These are phyloP conservation scores for Casaregolazyma suthepensis DNA, from an alignment of 1,139 yeast genomes.

Conservation along the genomic window DNA sequence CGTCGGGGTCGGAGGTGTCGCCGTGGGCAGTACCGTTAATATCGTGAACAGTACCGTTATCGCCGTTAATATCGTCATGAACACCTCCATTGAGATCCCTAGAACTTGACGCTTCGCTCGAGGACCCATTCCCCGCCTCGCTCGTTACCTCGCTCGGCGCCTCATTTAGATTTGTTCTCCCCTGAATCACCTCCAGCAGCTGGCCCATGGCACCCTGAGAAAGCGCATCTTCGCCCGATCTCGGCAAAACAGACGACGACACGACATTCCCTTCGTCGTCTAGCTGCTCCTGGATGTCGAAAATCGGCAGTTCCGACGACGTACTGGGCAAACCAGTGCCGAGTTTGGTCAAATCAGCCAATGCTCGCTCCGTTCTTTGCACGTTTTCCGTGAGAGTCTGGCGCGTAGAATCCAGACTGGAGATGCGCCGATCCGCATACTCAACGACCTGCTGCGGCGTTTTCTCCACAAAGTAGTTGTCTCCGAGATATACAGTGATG, in stretches of 20 bases:
- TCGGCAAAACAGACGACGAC: slow-evolving; percentile 26
- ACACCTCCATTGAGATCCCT: not conserved
- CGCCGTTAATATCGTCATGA: not conserved
- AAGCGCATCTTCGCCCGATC: slow-evolving; percentile 12
- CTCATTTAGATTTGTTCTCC: not conserved
- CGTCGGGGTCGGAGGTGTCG: not conserved
- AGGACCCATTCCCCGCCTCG: no score
- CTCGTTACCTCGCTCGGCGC: no score
- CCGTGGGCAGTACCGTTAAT: not conserved
- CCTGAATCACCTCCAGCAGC: slow-evolving; percentile 3
- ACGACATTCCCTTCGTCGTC: slow-evolving; percentile 74
- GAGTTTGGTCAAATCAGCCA: slow-evolving; percentile 28
- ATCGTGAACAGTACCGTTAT: not conserved
- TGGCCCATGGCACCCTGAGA: not conserved
- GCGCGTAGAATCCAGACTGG: slow-evolving; percentile 36
- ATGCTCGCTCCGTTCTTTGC: slow-evolving; percentile 40
- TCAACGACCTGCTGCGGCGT: slow-evolving; percentile 39
- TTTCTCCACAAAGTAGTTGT: slow-evolving; percentile 53
- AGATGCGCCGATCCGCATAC: slow-evolving; percentile 40
- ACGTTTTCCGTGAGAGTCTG: slow-evolving; percentile 40
- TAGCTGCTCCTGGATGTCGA: slow-evolving; percentile 81
- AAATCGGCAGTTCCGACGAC: slow-evolving; percentile 42
- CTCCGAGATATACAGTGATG: slow-evolving; percentile 49
- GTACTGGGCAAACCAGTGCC: slow-evolving; percentile 4
- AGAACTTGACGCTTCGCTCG: no score